Evolutionary conservation across 192 early-diverging fungal species (phyloP), one percentile per base, ranked within the genome.

Genomic region (Diversispora epigaea): DNA sequence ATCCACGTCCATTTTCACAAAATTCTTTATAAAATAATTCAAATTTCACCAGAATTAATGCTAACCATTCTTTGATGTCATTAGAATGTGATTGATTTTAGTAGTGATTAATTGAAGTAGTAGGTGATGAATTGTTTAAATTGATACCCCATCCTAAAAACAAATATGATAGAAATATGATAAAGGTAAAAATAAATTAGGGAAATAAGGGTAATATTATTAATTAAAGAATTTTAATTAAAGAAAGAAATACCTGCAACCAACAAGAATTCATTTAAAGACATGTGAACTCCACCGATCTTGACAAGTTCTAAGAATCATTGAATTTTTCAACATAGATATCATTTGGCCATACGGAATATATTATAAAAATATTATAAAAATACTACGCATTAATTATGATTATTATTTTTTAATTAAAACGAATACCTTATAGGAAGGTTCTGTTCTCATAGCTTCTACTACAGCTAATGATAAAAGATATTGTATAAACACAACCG

Each of bases 271-370:
- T 88, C 87, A 55, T 88, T 85, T 32, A 62, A 84, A 77, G 82
- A 87, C 94, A 58, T 89, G 90, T 3, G 92, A 95, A 98, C 88
- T 3, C 97, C 96, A 68, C 97, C 93, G 57, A 99, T 90, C 83
- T 96, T 96, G 68, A 89, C 77, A 75, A 82, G 81, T 55, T 84
- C 79, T 0, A 81, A 79, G 25, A 56, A 55, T 4, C 71, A 63
- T 69, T 71, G 21, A 75, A 45, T 55, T 85, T 76, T 76, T 88
- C 79, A 0, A 86, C 93, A 80, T 99, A 99, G 21, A 99, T 86
- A 77, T 99, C 97, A 76, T 99, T 99, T 56, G 97, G 97, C 97
- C 97, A 99, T 81, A 78, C 0, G 94, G 93, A 14, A 98, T 74
- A 65, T 45, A 17, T 67, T 47, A 14, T 25, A 67, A 46, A 3